phyloP scores from a whole-genome alignment of 2,329 filamentous ascomycete genomes.

The Meredithiella fracta region DNA sequence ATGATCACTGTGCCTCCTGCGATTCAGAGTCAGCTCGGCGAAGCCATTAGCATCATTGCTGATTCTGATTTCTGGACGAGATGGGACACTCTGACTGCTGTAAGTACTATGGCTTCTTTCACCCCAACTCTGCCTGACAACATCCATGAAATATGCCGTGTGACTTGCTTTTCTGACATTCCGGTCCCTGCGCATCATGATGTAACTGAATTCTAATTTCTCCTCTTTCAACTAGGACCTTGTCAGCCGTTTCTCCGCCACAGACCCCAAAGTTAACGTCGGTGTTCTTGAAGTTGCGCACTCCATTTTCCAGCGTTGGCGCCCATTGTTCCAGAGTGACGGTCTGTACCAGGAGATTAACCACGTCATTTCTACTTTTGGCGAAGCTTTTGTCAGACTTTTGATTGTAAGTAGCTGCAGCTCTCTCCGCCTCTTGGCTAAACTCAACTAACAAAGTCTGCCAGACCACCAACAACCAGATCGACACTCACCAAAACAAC shows the following conservation, averaged over 20 bases:
- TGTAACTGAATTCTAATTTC: background rate
- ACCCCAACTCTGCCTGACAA: no score
- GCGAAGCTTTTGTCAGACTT: constrained; percentile 64
- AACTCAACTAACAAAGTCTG: background rate
- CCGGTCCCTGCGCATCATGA: background rate
- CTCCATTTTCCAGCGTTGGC: constrained; percentile 93
- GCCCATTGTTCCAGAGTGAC: constrained; percentile 83
- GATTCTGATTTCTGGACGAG: constrained; percentile 94
- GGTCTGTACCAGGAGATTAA: constrained; percentile 90
- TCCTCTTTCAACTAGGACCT: constrained; percentile 44
- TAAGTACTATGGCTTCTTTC: constrained; percentile 1
- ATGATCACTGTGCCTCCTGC: constrained; percentile 84
- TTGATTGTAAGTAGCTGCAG: constrained; percentile 41
- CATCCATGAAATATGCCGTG: background rate
- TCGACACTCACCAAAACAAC: constrained; percentile 61
- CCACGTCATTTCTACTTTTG: constrained; percentile 79
- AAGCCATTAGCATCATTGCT: constrained; percentile 91
- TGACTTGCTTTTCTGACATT: background rate
- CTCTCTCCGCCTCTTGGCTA: no score
- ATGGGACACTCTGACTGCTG: constrained; percentile 77
- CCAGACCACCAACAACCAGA: constrained; percentile 50
- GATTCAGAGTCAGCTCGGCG: constrained; percentile 85
- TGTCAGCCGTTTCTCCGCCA: constrained; percentile 66
- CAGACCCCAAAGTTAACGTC: constrained; percentile 72
- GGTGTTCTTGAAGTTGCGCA: constrained; percentile 94